Evolutionary conservation across 495 filamentous ascomycete genomes (phyloP), one percentile per base, ranked within the genome.

Genomic region (Aspergillus hancockii): DNA sequence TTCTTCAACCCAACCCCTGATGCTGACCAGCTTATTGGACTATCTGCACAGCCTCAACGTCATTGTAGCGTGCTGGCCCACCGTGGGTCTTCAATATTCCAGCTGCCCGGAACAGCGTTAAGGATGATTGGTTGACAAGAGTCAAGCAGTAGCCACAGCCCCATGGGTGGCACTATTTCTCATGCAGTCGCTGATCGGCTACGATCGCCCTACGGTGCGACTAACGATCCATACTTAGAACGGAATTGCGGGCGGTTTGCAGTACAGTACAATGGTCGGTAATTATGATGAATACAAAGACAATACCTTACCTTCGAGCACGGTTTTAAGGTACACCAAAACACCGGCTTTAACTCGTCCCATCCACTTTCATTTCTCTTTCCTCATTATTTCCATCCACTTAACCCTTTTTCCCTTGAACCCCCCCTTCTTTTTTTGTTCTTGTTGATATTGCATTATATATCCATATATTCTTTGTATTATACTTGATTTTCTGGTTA

Each of bases 11-110:
- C 25, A 25, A 25, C 47, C 30, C 21, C 30, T 22, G 14, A 36
- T 38, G n/a, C 30, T 32, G 30, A 7, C 31, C 49, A 13, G 21
- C 31, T 52, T 12, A 52, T 22, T 19, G 50, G 50, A 10, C 50
- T 18, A n/a, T 19, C n/a, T 18, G 18, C 41, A 45, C 41, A n/a
- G 41, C 41, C 41, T 19, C 50, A 52, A 52, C 50, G 50, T 52
- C 50, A 52, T 52, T 14, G 4, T 45, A 45, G 50, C 50, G 30
- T 19, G 50, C 31, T 21, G 31, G 3, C 9, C 41, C 41, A 45
- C 49, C 2, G 50, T 52, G 50, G 50, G 21, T 8, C n/a, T 14
- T 21, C 21, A 6, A 12, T 38, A 22, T 51, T 16, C 49, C 49
- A 31, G 49, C 49, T 51, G 49, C 49, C 49, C 31, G 49, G 49